Evolutionary conservation across 2,329 filamentous ascomycete species (phyloP), one percentile per base, ranked within the genome.

Genomic region (Diaporthe citri): DNA sequence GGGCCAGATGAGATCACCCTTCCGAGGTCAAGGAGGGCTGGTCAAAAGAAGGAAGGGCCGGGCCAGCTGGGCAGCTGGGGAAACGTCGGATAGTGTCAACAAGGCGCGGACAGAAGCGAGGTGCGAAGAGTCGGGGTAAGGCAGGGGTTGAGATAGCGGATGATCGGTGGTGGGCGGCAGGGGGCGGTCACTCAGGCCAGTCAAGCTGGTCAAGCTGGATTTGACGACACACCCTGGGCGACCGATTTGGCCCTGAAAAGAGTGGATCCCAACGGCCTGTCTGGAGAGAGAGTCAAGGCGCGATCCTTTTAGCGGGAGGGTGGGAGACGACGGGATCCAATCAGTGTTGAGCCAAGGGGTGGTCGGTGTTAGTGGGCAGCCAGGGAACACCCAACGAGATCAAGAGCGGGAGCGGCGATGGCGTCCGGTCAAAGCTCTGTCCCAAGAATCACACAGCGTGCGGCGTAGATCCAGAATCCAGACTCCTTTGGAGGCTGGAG

Each of bases 311-410:
- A 64, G 71, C 48, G 57, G 71, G 70, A 72, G 57, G 48, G 73
- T 66, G 75, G 60, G 64, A 76, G 69, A 57, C 31, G 41, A 75
- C 60, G 34, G 46, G n/a, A 73, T 51, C 75, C 73, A 76, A 76
- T 76, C 75, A 72, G 55, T 75, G 73, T 17, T 28, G 48, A 73
- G 75, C 75, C 67, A 72, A 75, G 59, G 70, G 56, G 73, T 64
- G 34, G 34, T 25, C 7, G 59, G 57, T 71, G 48, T 52, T 69
- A 22, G 36, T 71, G 67, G 31, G 66, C 55, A 64, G 74, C 41
- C 71, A 71, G 74, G 72, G 64, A 72, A 51, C 60, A 43, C 60
- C 39, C 52, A 62, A 71, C 74, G 55, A 69, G 48, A 73, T 48
- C 62, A 25, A 55, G 41, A 70, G 52, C 43, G 52, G 55, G 74